phyloP scores from a whole-genome alignment of 345 rosid genomes.

The Rhodamnia argentea region DNA sequence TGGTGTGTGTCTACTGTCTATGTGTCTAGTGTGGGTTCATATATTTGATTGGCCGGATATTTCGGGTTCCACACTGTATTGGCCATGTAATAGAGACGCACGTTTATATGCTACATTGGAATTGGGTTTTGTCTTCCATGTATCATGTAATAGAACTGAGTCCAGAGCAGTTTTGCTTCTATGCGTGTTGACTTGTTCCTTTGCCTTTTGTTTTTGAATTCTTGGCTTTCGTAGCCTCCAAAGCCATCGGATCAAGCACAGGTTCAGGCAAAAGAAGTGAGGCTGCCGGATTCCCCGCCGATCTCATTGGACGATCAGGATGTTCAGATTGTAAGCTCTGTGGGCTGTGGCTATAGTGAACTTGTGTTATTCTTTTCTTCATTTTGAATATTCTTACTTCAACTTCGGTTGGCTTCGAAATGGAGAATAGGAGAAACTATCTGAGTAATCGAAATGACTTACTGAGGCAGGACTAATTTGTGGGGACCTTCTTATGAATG shows the following conservation, averaged over 20 bases:
- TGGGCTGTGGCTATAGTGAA: neutral
- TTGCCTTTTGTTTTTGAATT: neutral
- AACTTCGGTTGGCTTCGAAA: neutral
- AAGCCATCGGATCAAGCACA: constrained; percentile 67
- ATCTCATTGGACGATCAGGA: constrained; percentile 86
- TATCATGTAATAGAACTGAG: neutral
- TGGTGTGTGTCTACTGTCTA: neutral
- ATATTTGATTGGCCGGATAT: too few species aligned
- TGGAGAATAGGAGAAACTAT: neutral
- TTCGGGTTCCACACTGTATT: neutral
- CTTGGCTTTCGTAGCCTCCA: constrained; percentile 47
- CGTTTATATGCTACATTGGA: neutral
- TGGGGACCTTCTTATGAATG: neutral
- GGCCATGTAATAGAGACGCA: neutral
- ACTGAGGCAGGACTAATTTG: neutral
- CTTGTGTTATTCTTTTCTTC: neutral
- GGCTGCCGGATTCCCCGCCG: constrained; percentile 79
- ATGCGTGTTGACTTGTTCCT: neutral
- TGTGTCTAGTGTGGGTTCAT: neutral
- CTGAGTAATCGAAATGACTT: neutral
- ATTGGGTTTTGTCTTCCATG: neutral
- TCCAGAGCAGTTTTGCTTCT: too few species aligned
- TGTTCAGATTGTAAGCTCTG: constrained; percentile 61
- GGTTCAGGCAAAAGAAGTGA: constrained; percentile 69
- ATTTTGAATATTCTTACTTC: neutral